phyloP scores from a whole-genome alignment of 2,329 filamentous ascomycete genomes.

The Phaeosphaeria sp. region DNA sequence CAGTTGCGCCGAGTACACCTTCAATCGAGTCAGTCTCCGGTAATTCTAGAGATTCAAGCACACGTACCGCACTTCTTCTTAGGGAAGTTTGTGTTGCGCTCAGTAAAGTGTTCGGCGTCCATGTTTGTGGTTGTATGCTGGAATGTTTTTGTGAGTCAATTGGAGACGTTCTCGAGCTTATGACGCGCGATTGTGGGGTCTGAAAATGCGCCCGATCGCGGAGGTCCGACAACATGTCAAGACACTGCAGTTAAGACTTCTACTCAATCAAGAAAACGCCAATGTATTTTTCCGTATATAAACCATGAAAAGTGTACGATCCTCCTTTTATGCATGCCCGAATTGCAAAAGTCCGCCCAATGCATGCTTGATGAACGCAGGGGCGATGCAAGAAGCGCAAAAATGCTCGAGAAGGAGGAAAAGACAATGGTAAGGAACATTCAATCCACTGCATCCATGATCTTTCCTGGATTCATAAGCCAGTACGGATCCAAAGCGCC shows the following conservation, averaged over 20 bases:
- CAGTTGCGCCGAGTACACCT: constrained; percentile 85
- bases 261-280: neutral
- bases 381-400: neutral
- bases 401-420: neutral
- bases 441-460: constrained; percentile 67
- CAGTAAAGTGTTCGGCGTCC: constrained; percentile 54
- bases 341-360: constrained; percentile 28
- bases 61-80: constrained; percentile 61
- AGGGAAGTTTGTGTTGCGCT: constrained; percentile 51
- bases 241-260: neutral
- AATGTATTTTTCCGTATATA: neutral
- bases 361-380: constrained; percentile 15
- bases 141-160: constrained; percentile 28
- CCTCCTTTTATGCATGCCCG: constrained; percentile 14
- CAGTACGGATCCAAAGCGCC: constrained; percentile 81
- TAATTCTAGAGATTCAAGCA: constrained; percentile 42
- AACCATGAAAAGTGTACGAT: constrained; percentile 11
- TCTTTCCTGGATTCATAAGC: constrained; percentile 93
- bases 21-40: constrained; percentile 19
- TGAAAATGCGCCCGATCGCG: constrained; percentile 34
- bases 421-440: neutral
- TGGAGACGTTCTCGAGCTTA: constrained; percentile 19
- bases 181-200: constrained; percentile 30
- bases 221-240: constrained; percentile 16
- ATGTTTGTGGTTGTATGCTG: constrained; percentile 39